A percentile compares a stretch with the other conserved stretches of the same genome.
Conservation (phyloP, 306 rosid genomes). For the Sophora flavescens region DNA sequence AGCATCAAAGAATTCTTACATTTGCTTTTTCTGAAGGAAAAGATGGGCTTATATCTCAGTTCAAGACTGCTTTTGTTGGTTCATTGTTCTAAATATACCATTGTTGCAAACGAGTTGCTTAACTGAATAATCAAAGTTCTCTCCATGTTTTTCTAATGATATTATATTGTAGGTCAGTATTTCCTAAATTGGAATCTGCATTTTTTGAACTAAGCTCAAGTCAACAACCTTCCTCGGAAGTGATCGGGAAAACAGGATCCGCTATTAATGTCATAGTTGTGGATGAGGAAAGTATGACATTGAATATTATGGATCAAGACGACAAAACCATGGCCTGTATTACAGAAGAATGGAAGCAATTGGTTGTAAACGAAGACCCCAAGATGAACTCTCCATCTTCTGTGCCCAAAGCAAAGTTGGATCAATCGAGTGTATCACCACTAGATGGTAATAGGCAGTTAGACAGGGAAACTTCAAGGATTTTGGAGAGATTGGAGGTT, state of each 20-base stretch:
- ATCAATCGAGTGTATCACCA: constrained; percentile 47
- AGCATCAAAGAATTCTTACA: constrained; percentile 34
- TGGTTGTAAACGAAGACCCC: constrained; percentile 68
- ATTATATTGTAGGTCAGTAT: constrained; percentile 57
- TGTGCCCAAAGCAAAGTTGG: constrained; percentile 56
- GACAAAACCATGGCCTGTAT: constrained; percentile 57
- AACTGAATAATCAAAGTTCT: constrained; percentile 35
- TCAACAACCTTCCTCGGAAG: constrained; percentile 47
- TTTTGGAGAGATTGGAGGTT: constrained; percentile 84
- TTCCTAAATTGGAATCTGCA: constrained; percentile 52
- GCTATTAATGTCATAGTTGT: constrained; percentile 33
- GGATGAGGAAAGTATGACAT: constrained; percentile 34
- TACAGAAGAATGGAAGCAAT: constrained; percentile 82
- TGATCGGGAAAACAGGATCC: constrained; percentile 43
- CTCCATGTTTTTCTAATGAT: constrained; percentile 23
- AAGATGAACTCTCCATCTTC: constrained; percentile 57
- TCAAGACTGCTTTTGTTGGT: constrained; percentile 11
- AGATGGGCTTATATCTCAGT: constrained; percentile 22
- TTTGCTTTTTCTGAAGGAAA: constrained; percentile 28
- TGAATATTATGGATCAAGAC: constrained; percentile 43
- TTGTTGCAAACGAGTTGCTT: constrained; percentile 27
- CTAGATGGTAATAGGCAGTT: constrained; percentile 58
- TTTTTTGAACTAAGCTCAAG: constrained; percentile 51
- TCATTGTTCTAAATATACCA: constrained; percentile 35
- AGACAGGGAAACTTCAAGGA: constrained; percentile 72